phyloP scores from a whole-genome alignment of 2,329 filamentous ascomycete species.

The Cercospora berteroae region DNA sequence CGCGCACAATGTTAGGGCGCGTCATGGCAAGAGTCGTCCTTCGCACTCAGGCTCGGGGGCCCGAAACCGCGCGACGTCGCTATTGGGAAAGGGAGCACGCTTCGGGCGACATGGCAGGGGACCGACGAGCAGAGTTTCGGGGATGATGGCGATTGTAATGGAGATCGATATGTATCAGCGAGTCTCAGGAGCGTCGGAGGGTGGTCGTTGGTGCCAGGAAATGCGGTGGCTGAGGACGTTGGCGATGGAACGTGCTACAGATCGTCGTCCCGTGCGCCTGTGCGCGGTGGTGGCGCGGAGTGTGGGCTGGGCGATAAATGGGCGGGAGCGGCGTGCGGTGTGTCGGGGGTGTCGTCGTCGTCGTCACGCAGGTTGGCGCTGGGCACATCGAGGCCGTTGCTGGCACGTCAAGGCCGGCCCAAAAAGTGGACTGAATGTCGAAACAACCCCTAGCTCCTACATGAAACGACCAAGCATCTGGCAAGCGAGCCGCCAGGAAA shows the following conservation, averaged over 20 bases:
- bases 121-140: not conserved
- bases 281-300: not conserved
- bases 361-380: not conserved
- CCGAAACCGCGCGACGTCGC: slow-evolving; percentile 3
- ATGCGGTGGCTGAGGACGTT: slow-evolving; percentile 13
- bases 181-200: slow-evolving; percentile 4
- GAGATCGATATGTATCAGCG: not conserved
- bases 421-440: not conserved
- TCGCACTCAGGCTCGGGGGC: not conserved
- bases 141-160: not conserved
- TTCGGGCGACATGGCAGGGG: slow-evolving; percentile 8
- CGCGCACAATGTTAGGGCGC: slow-evolving; percentile 26
- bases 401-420: not conserved
- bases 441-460: not conserved
- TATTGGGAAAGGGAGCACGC: not conserved
- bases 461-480: not conserved
- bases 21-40: slow-evolving; percentile 19
- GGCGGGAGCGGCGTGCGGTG: not conserved
- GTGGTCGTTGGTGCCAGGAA: slow-evolving; percentile 6
- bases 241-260: slow-evolving; percentile 12
- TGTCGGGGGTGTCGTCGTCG: not conserved
- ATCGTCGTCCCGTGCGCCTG: not conserved
- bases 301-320: not conserved
- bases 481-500: not conserved
- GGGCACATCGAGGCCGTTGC: not conserved